phyloP scores from a whole-genome alignment of 495 filamentous ascomycete genomes.

The Annulohypoxylon nitens region DNA sequence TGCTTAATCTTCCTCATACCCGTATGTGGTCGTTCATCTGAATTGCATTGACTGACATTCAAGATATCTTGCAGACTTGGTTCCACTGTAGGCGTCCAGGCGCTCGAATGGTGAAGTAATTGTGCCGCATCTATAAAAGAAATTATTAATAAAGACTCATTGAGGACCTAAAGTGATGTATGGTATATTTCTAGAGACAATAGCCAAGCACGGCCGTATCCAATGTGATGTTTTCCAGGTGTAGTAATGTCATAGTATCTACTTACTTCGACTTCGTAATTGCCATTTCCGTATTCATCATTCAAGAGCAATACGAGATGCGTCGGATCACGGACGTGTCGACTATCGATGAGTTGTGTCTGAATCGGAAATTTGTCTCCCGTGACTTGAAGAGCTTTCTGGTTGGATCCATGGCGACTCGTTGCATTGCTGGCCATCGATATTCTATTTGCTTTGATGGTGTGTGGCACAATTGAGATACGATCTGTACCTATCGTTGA shows the following conservation, averaged over 20 bases:
- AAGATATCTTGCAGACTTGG: slow-evolving; percentile 24
- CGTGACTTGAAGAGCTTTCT: neutral
- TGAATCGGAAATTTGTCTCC: slow-evolving; percentile 1
- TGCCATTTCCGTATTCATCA: slow-evolving; percentile 20
- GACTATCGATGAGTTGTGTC: slow-evolving; percentile 29
- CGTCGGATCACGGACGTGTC: slow-evolving; percentile 20
- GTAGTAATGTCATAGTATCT: neutral
- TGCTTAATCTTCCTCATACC: neutral
- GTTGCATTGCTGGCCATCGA: slow-evolving; percentile 1
- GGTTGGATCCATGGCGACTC: neutral
- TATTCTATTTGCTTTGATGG: neutral
- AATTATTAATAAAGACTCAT: neutral
- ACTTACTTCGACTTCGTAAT: slow-evolving; percentile 30
- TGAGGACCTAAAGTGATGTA: neutral
- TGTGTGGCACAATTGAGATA: neutral
- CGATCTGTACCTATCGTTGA: neutral
- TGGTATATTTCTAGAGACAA: neutral
- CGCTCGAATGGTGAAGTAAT: slow-evolving; percentile 25
- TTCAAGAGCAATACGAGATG: slow-evolving; percentile 28
- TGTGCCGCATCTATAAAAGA: slow-evolving; percentile 6
- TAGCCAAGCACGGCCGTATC: too few relatives aligned
- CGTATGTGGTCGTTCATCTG: neutral
- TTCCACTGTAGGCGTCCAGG: slow-evolving; percentile 19
- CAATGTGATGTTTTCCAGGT: neutral
- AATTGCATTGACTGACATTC: neutral